Evolutionary conservation across 306 rosid species (phyloP).

Genomic region (Rosa persica): DNA sequence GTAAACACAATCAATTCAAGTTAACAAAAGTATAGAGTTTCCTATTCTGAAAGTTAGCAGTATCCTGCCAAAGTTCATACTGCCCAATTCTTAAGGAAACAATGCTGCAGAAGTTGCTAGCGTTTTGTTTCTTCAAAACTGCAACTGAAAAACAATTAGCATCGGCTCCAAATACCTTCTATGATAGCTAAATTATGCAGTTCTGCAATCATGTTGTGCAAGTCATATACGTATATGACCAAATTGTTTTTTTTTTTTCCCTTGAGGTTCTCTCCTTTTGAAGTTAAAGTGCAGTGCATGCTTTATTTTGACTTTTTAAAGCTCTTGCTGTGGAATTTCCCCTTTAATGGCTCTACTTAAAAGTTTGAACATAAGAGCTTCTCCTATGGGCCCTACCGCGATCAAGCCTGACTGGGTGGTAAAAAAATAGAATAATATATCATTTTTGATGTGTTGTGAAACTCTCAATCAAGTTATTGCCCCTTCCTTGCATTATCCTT

Average conservation of each 20-base stretch:
- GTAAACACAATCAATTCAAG: background rate
- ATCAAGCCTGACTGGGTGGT: background rate
- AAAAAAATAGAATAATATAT: background rate
- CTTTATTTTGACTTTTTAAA: background rate
- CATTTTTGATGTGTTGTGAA: background rate
- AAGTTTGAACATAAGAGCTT: background rate
- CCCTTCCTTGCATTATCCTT: background rate
- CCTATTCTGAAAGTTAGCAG: background rate
- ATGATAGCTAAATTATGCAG: background rate
- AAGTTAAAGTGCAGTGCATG: background rate
- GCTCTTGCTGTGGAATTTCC: background rate
- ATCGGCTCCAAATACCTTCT: background rate
- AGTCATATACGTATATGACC: conserved; percentile 1
- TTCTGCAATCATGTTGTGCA: background rate
- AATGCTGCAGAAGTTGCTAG: background rate
- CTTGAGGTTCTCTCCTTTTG: background rate
- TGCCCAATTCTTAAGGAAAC: background rate
- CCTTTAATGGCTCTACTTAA: background rate
- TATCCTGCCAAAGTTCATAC: background rate
- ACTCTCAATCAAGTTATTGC: background rate
- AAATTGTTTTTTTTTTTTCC: background rate
- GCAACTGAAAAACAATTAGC: background rate
- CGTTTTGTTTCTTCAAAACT: background rate
- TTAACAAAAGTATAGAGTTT: background rate
- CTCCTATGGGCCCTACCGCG: background rate